Percentiles rank a stretch among this genome's conserved stretches.
Evolutionary conservation across 352 stramenopile species (phyloP).

Genomic region (Phytophthora idaei): DNA sequence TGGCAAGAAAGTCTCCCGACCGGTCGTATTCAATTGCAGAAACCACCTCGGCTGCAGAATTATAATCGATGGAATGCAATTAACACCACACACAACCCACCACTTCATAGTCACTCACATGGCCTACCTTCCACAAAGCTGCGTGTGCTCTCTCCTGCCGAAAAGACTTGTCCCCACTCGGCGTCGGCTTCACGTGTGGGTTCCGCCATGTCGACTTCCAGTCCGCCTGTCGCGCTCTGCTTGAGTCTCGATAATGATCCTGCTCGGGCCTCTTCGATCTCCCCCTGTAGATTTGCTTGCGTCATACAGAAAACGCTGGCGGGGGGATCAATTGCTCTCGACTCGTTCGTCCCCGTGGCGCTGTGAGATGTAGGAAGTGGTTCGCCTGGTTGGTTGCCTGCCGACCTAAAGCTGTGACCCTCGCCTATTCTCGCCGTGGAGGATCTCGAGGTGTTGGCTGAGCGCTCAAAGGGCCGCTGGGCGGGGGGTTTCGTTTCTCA

Average conservation of each 20-base stretch:
- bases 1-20: conserved; percentile 92
- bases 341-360: conserved; percentile 3
- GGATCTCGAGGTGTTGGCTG: conserved; percentile 29
- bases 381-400: neutral
- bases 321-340: neutral
- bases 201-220: conserved; percentile 39
- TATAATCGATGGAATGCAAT: neutral
- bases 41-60: conserved; percentile 89
- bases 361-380: neutral
- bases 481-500: conserved; percentile 36
- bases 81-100: neutral
- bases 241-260: conserved; percentile 27
- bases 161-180: conserved; percentile 65
- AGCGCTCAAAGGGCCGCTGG: conserved; percentile 13
- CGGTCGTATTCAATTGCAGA: conserved; percentile 95
- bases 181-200: conserved; percentile 28
- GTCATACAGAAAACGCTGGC: conserved; percentile 32
- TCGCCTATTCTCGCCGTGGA: conserved; percentile 21
- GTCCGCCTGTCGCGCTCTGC: conserved; percentile 13
- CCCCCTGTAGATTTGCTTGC: conserved; percentile 26
- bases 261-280: conserved; percentile 15
- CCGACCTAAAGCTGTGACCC: conserved; percentile 8
- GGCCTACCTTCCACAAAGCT: conserved; percentile 69
- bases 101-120: neutral
- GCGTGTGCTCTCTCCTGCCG: conserved; percentile 52